These are phyloP conservation scores for Aspergillus wentii DNA, from an alignment of 495 filamentous ascomycete genomes.

Conservation along the genomic window DNA sequence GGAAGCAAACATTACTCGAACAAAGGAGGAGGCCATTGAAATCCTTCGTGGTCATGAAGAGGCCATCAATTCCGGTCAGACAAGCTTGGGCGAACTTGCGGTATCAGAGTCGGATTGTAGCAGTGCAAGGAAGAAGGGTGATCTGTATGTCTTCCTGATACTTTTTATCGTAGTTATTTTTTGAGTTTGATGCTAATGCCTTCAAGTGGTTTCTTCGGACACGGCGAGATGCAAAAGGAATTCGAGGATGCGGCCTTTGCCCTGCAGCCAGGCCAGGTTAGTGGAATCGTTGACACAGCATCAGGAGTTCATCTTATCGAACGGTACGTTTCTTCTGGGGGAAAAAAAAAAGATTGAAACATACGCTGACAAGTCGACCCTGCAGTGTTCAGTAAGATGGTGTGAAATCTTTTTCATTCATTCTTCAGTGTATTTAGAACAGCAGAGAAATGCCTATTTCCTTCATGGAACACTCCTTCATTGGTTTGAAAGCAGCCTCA, in stretches of 20 bases:
- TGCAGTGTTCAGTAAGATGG: slow-evolving; percentile 31
- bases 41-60: slow-evolving; percentile 70
- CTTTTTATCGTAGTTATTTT: neutral
- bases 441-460: too few relatives aligned
- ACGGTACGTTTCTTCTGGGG: slow-evolving; percentile 59
- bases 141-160: slow-evolving; percentile 55
- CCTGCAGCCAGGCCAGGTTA: slow-evolving; percentile 79
- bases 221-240: slow-evolving; percentile 96
- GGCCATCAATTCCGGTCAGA: slow-evolving; percentile 64
- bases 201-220: slow-evolving; percentile 79
- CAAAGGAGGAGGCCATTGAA: slow-evolving; percentile 76
- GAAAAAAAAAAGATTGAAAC: too few relatives aligned
- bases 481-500: too few relatives aligned
- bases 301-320: slow-evolving; percentile 95
- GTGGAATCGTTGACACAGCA: slow-evolving; percentile 81
- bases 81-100: slow-evolving; percentile 73
- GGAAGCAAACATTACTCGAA: slow-evolving; percentile 78
- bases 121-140: slow-evolving; percentile 88
- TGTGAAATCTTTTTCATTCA: too few relatives aligned
- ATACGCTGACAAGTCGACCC: too few relatives aligned
- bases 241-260: slow-evolving; percentile 94
- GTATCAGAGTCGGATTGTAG: slow-evolving; percentile 89
- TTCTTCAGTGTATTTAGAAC: too few relatives aligned
- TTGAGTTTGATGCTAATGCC: slow-evolving; percentile 16
- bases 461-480: too few relatives aligned